Percentiles rank a stretch among this genome's conserved stretches.
phyloP scores from a whole-genome alignment of 208 protist species.

The Trypanosomatidae sp. region DNA sequence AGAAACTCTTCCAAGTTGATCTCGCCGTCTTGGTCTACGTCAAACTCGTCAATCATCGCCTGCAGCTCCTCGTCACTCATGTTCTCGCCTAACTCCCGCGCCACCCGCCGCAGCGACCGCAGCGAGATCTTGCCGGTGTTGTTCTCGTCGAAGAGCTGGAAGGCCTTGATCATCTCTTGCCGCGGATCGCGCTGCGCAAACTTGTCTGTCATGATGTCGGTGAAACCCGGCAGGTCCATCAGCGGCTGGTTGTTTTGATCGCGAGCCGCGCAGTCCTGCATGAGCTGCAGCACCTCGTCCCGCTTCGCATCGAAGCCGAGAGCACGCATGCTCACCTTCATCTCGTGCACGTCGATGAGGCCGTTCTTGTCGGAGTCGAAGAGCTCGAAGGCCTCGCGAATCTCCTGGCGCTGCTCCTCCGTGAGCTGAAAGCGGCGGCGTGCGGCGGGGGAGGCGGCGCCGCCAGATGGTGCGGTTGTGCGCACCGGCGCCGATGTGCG shows the following conservation, averaged over 20 bases:
- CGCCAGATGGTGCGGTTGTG: slow-evolving; percentile 32
- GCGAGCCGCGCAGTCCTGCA: slow-evolving; percentile 86
- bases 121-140: slow-evolving; percentile 94
- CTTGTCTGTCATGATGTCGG: slow-evolving; percentile 92
- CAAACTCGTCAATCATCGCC: slow-evolving; percentile 98
- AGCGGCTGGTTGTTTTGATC: slow-evolving; percentile 81
- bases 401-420: slow-evolving; percentile 99
- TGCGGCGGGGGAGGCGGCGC: slow-evolving; percentile 27
- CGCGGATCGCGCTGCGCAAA: slow-evolving; percentile 92
- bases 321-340: slow-evolving; percentile 99
- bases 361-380: slow-evolving; percentile 97
- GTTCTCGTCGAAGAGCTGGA: slow-evolving; percentile 97
- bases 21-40: slow-evolving; percentile 94
- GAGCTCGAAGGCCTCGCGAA: slow-evolving; percentile 99
- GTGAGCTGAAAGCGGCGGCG: slow-evolving; percentile 95
- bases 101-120: slow-evolving; percentile 93
- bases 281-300: slow-evolving; percentile 88
- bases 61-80: slow-evolving; percentile 97
- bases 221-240: slow-evolving; percentile 92
- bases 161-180: slow-evolving; percentile 96
- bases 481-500: slow-evolving; percentile 39
- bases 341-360: slow-evolving; percentile 98
- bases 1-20: slow-evolving; percentile 96
- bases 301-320: slow-evolving; percentile 99
- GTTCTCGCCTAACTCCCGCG: slow-evolving; percentile 94